Base-by-base conservation (phyloP, 1,284 basidiomycete genomes). In the Albatrellus sp. region DNA sequence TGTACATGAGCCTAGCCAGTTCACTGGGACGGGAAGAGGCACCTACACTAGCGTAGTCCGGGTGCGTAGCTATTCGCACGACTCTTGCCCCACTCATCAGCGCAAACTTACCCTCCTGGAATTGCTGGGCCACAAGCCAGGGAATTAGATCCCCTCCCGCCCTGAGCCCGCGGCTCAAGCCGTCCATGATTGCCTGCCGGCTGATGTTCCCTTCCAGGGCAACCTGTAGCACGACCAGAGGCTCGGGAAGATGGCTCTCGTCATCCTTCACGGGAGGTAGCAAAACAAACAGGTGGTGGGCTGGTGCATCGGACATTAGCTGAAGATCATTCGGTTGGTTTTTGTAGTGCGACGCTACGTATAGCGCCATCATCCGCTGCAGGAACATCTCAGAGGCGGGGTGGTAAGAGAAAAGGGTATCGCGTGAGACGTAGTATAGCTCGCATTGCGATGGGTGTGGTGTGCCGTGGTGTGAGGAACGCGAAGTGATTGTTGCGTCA, bases 281-380 rank as follows among this genome's bases (percentile, higher is more conserved):
- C 0, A 99, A 75, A 2, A 99, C 96, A 54, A 98, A 99, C 10
- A 98, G 75, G 55, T 94, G 90, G 58, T 98, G 94, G 0, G 91
- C 92, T 0, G 96, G 96, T 0, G 96, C 96, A 57, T 98, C 96
- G 7, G 87, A 90, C 62, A 98, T 78, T 45, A 99, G 77, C 61
- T 98, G 94, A 37, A 99, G 70, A 60, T 98, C 96, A 60, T 99
- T 98, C 16, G 96, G 96, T 58, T 93, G 90, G 64, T 98, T 99
- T 65, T 99, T 99, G 72, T 99, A 99, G 63, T 99, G 96, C 42
- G 82, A 86, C 1, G 94, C 89, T 43, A 98, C 93, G 63, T 97
- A 98, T 1, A 98, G 72, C 5, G 90, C 86, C 92, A 98, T 97
- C 86, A 98, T 92, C 38, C 93, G 80, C 64, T 98, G 96, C 37